Percentiles rank a stretch among this genome's conserved stretches.
phyloP scores from a whole-genome alignment of 768 basidiomycete species.

The Lactarius deliciosus region DNA sequence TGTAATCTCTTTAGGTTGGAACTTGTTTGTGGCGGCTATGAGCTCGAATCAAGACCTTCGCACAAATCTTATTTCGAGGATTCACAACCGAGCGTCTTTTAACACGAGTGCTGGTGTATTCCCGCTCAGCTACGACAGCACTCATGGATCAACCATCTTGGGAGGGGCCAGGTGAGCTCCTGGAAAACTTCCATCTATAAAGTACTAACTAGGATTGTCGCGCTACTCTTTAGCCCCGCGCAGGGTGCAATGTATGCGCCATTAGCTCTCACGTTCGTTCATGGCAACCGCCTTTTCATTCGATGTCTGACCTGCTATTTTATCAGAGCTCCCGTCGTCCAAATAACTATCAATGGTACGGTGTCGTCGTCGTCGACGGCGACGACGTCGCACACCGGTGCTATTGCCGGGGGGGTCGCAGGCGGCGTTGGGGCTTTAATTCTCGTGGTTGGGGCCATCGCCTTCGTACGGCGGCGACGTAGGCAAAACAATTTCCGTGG shows the following conservation, averaged over 20 bases:
- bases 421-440: constrained; percentile 19
- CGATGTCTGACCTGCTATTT: background rate
- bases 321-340: constrained; percentile 4
- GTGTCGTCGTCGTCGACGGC: background rate
- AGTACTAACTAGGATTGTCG: background rate
- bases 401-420: constrained; percentile 25
- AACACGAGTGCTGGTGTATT: constrained; percentile 16
- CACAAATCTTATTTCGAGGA: constrained; percentile 12
- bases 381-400: constrained; percentile 6
- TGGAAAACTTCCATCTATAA: background rate
- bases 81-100: constrained; percentile 18
- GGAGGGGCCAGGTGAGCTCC: constrained; percentile 24
- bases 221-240: constrained; percentile 23
- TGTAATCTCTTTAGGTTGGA: background rate
- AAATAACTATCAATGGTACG: constrained; percentile 3
- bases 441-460: background rate
- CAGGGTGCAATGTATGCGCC: constrained; percentile 32
- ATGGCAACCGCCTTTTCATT: background rate
- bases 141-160: background rate
- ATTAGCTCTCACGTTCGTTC: constrained; percentile 30
- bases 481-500: background rate
- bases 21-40: constrained; percentile 8
- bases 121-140: constrained; percentile 11
- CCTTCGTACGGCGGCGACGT: constrained; percentile 18
- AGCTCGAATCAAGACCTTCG: constrained; percentile 1